Percentiles rank a stretch among this genome's conserved stretches.
phyloP scores from a whole-genome alignment of 2,329 filamentous ascomycete genomes.

The Diaporthe aspalathi region DNA sequence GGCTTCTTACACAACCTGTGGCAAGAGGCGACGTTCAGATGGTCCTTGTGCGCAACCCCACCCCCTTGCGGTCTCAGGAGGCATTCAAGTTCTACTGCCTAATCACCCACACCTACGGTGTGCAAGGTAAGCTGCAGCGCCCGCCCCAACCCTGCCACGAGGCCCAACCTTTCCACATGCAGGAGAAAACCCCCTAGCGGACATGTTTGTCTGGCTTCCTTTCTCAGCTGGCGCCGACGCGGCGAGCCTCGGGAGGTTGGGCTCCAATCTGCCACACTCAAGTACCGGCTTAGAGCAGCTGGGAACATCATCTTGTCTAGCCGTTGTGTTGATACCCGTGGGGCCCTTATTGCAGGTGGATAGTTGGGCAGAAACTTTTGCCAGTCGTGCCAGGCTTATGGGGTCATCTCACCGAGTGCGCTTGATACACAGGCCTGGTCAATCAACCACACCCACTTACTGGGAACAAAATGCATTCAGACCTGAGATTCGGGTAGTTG shows the following conservation, averaged over 20 bases:
- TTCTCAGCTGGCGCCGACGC: conserved; percentile 10
- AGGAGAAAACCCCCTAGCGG: neutral
- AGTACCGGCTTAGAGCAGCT: conserved; percentile 4
- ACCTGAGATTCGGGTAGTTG: neutral
- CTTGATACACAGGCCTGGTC: neutral
- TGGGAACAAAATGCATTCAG: neutral
- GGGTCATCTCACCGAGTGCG: neutral
- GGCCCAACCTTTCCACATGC: neutral
- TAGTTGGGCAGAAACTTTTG: conserved; percentile 9
- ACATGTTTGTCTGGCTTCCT: neutral
- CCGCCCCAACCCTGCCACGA: conserved; percentile 5
- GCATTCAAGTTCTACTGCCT: conserved; percentile 13
- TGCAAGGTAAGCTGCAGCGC: conserved; percentile 14
- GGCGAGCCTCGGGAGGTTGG: neutral
- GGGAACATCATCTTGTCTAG: neutral
- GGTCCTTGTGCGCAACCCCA: conserved; percentile 7
- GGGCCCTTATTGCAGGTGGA: conserved; percentile 8
- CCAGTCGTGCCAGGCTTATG: conserved; percentile 1
- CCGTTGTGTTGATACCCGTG: neutral
- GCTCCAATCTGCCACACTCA: conserved; percentile 15
- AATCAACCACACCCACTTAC: neutral
- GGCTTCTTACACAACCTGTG: conserved; percentile 4
- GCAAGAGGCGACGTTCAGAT: conserved; percentile 9
- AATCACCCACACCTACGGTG: conserved; percentile 8
- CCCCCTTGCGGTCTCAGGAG: conserved; percentile 23